Evolutionary conservation across 2,329 filamentous ascomycete genomes (phyloP).

Genomic region (Podosphaera leucotricha): DNA sequence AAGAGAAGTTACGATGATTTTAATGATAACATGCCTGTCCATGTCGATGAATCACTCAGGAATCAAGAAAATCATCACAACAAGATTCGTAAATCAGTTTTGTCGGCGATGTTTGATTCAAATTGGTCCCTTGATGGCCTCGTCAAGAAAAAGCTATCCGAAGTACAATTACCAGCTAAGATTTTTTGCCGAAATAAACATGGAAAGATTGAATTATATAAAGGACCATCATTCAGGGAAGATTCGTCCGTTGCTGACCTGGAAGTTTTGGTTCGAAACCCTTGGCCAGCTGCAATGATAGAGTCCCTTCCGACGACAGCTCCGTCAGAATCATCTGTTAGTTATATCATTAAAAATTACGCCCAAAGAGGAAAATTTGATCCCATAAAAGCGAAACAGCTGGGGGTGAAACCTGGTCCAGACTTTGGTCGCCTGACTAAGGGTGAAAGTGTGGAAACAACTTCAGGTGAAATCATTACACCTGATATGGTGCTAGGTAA

Average conservation of each 20-base stretch:
- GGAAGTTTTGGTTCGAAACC: conserved; percentile 47
- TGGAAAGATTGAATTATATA: conserved; percentile 44
- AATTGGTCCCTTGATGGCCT: conserved; percentile 51
- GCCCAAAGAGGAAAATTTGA: conserved; percentile 64
- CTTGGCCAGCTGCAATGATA: conserved; percentile 53
- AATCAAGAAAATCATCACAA: conserved; percentile 20
- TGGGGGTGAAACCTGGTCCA: conserved; percentile 36
- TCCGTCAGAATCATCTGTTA: conserved; percentile 45
- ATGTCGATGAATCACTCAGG: conserved; percentile 14
- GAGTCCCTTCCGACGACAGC: conserved; percentile 41
- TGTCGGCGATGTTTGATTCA: conserved; percentile 61
- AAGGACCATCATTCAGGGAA: conserved; percentile 37
- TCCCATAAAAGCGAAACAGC: conserved; percentile 32
- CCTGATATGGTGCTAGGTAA: conserved; percentile 69
- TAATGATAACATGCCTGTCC: conserved; percentile 6
- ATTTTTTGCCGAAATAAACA: conserved; percentile 45
- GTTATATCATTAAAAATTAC: conserved; percentile 65
- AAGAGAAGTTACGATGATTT: conserved; percentile 28
- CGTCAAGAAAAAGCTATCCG: conserved; percentile 36
- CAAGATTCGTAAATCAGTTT: conserved; percentile 32
- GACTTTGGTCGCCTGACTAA: conserved; percentile 35
- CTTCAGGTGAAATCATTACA: conserved; percentile 45
- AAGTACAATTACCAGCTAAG: conserved; percentile 43
- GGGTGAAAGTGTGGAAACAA: conserved; percentile 34
- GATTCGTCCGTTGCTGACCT: conserved; percentile 31